phyloP scores from a whole-genome alignment of 805 yeast genomes.

The Metschnikowia cubensis region DNA sequence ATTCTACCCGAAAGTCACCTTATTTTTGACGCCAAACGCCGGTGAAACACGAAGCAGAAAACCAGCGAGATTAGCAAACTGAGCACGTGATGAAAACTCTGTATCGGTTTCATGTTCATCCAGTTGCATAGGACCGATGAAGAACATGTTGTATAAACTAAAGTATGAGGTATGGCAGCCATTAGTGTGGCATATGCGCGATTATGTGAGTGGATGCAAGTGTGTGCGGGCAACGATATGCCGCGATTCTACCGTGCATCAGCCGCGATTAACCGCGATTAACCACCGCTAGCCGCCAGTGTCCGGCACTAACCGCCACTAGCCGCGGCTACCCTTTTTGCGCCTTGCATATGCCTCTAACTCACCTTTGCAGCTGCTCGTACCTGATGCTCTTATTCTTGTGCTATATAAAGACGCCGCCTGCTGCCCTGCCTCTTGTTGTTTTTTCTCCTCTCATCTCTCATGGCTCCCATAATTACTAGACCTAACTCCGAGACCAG shows the following conservation, averaged over 20 bases:
- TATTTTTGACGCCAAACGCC: too few relatives aligned
- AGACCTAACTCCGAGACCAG: conserved; percentile 11
- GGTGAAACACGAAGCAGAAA: too few relatives aligned
- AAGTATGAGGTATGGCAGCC: too few relatives aligned
- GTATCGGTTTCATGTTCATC: too few relatives aligned
- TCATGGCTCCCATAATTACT: conserved; percentile 19
- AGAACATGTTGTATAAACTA: not conserved
- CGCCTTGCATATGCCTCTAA: too few relatives aligned
- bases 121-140: too few relatives aligned
- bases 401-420: not conserved
- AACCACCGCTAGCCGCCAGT: conserved; percentile 4
- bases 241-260: not conserved
- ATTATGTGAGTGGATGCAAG: not conserved
- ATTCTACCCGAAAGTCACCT: too few relatives aligned
- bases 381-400: too few relatives aligned
- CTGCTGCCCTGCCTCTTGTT: not conserved
- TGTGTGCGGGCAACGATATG: not conserved
- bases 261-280: conserved; percentile 7
- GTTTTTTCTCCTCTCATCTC: not conserved
- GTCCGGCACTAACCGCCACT: not conserved
- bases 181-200: not conserved
- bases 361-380: too few relatives aligned
- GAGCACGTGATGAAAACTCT: too few relatives aligned
- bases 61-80: too few relatives aligned
- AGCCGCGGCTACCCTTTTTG: not conserved